Evolutionary conservation across 768 basidiomycete genomes (phyloP).

Genomic region (Panus rudis): DNA sequence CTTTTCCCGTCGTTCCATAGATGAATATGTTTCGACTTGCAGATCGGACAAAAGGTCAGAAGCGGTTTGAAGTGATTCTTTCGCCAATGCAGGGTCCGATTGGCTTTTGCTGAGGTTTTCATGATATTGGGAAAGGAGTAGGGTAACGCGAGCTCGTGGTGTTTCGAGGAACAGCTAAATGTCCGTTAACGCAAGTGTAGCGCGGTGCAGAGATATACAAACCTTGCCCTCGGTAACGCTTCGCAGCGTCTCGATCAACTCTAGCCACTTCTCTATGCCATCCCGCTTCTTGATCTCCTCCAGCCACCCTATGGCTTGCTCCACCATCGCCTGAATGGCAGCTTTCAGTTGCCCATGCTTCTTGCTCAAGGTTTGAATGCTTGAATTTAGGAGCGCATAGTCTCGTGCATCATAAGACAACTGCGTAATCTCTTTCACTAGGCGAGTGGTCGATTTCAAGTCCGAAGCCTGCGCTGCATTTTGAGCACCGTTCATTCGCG

Average conservation of each 20-base stretch:
- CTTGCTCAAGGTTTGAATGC: conserved; percentile 69
- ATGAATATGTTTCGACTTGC: conserved; percentile 98
- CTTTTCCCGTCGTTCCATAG: conserved; percentile 97
- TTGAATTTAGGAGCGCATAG: conserved; percentile 63
- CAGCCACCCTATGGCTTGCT: conserved; percentile 76
- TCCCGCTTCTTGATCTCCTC: conserved; percentile 63
- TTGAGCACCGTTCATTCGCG: background rate
- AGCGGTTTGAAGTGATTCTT: conserved; percentile 75
- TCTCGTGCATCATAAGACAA: conserved; percentile 69
- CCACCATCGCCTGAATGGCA: conserved; percentile 87
- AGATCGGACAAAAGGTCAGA: conserved; percentile 91
- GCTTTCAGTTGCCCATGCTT: conserved; percentile 96
- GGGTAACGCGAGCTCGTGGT: conserved; percentile 89
- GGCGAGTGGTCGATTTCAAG: conserved; percentile 81
- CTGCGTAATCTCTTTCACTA: conserved; percentile 67
- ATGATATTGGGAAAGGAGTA: conserved; percentile 77
- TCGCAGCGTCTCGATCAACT: conserved; percentile 83
- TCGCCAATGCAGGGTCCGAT: conserved; percentile 32
- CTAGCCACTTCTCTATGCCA: conserved; percentile 74
- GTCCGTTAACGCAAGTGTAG: background rate
- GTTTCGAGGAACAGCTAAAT: conserved; percentile 92
- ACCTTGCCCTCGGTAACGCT: conserved; percentile 96
- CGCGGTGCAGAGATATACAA: conserved; percentile 18
- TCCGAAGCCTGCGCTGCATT: conserved; percentile 71
- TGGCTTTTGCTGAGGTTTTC: conserved; percentile 56